phyloP scores from a whole-genome alignment of 208 protist genomes.

The Balamuthia mandrillaris region DNA sequence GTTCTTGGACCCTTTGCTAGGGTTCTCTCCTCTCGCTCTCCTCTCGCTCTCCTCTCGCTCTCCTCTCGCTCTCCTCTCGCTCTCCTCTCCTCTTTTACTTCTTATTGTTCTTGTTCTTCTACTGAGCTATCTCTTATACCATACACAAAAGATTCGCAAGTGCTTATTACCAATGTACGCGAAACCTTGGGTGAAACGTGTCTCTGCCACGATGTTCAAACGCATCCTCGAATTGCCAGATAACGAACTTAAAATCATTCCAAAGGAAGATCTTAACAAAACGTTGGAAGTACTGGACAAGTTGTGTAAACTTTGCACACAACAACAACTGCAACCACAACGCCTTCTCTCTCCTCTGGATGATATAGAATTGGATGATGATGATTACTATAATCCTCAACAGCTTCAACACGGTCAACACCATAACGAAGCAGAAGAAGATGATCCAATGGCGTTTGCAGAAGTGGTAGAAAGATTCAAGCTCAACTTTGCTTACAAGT shows the following conservation, averaged over 20 bases:
- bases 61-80: not conserved
- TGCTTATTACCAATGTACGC: not conserved
- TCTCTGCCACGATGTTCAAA: not conserved
- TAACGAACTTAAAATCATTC: not conserved
- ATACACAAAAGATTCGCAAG: not conserved
- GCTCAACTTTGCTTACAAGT: constrained; percentile 4
- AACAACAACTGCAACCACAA: not conserved
- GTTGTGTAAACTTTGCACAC: not conserved
- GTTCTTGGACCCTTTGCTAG: constrained; percentile 21
- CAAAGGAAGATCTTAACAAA: not conserved
- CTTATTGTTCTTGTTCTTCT: not conserved
- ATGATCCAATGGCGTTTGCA: not conserved
- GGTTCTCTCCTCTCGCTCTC: not conserved
- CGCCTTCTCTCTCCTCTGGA: not conserved
- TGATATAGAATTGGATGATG: not conserved
- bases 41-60: not conserved
- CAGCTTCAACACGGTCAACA: too few relatives aligned
- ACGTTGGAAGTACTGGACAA: not conserved
- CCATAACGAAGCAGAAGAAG: not conserved
- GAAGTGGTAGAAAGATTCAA: constrained; percentile 32
- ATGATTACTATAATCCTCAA: not conserved
- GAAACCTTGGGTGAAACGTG: not conserved
- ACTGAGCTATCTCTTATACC: not conserved
- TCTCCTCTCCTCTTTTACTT: not conserved
- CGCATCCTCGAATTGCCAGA: constrained; percentile 4